phyloP scores from a whole-genome alignment of 306 rosid species.

The Sesbania bispinosa region DNA sequence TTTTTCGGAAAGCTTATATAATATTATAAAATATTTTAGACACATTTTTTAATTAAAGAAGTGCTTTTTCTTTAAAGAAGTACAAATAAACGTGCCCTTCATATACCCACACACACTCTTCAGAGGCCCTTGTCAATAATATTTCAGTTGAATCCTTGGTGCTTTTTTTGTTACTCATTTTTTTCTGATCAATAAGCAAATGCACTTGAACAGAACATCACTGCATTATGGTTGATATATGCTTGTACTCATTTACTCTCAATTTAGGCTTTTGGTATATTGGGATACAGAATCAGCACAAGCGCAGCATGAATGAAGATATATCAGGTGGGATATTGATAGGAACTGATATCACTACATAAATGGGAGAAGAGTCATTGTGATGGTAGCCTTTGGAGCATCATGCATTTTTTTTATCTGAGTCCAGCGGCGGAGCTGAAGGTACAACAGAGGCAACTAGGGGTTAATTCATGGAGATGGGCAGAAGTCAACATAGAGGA shows the following conservation, averaged over 20 bases:
- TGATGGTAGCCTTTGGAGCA: too few relatives aligned
- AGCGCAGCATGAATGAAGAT: not conserved
- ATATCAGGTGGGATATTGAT: not conserved
- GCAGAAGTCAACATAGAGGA: too few relatives aligned
- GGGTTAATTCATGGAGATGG: not conserved
- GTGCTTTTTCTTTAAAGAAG: not conserved
- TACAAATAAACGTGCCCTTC: not conserved
- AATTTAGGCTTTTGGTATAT: not conserved
- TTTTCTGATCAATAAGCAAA: conserved; percentile 7
- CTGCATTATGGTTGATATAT: not conserved
- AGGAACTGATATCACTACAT: too few relatives aligned
- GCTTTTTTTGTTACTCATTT: not conserved
- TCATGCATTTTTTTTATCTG: too few relatives aligned
- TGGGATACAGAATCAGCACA: not conserved
- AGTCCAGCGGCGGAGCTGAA: too few relatives aligned
- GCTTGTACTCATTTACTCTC: not conserved
- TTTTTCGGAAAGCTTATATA: not conserved
- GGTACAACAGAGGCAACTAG: not conserved
- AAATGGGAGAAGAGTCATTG: too few relatives aligned
- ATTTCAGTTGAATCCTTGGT: not conserved
- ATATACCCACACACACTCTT: not conserved
- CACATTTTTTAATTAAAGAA: not conserved
- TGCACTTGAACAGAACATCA: not conserved
- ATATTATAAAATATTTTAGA: not conserved
- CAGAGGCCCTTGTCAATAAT: not conserved